These are phyloP conservation scores for Entomortierella chlamydospora DNA, from an alignment of 192 early-diverging fungal genomes.

Conservation along the genomic window DNA sequence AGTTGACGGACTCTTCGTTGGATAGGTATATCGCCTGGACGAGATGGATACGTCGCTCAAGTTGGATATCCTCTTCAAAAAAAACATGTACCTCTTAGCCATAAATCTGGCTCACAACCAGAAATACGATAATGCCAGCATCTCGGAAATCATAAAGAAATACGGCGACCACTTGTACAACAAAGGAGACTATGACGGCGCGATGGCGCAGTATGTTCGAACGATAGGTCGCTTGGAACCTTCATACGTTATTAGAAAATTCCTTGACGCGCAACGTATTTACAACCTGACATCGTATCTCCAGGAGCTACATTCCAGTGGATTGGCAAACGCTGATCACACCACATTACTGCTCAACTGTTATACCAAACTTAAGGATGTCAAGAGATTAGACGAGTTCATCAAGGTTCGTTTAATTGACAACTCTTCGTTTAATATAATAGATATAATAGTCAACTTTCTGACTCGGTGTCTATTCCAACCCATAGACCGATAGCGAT, in stretches of 20 bases:
- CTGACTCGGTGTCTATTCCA: too few relatives aligned
- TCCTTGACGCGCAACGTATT: conserved; percentile 93
- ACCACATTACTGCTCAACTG: conserved; percentile 97
- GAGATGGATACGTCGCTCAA: conserved; percentile 91
- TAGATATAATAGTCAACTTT: too few relatives aligned
- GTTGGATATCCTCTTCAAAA: conserved; percentile 88
- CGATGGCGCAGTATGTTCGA: conserved; percentile 92
- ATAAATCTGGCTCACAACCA: conserved; percentile 87
- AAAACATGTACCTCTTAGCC: conserved; percentile 91
- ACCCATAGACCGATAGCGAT: conserved; percentile 71
- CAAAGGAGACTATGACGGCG: conserved; percentile 88
- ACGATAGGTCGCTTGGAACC: conserved; percentile 96
- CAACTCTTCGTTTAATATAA: too few relatives aligned
- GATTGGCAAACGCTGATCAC: conserved; percentile 93
- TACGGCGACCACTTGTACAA: conserved; percentile 96
- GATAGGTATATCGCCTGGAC: conserved; percentile 79
- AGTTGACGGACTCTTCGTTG: not conserved
- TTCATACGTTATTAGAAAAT: conserved; percentile 97
- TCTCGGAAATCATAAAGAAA: conserved; percentile 93
- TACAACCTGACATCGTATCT: conserved; percentile 90
- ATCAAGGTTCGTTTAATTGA: conserved; percentile 67
- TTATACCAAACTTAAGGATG: conserved; percentile 95
- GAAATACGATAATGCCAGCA: conserved; percentile 83
- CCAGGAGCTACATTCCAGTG: conserved; percentile 87
- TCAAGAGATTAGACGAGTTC: conserved; percentile 87